These are phyloP conservation scores for Chaetothyriales sp. DNA, from an alignment of 2,329 filamentous ascomycete genomes.

Conservation along the genomic window DNA sequence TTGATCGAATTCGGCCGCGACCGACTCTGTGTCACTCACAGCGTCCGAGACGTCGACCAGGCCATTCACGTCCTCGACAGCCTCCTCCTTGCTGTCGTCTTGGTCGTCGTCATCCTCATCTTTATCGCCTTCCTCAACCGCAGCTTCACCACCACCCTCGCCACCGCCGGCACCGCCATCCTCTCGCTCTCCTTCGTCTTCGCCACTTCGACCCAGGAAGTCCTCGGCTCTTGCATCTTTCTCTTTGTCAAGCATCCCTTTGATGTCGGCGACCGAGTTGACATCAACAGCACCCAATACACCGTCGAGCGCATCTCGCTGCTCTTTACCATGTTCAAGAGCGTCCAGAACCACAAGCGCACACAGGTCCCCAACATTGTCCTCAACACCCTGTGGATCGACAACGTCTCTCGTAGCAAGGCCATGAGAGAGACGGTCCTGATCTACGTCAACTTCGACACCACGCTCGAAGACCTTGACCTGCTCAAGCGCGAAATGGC, in stretches of 20 bases:
- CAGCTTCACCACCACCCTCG: conserved; percentile 70
- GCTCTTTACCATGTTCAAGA: conserved; percentile 81
- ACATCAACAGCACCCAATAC: conserved; percentile 56
- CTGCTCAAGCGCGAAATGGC: conserved; percentile 73
- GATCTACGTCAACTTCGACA: conserved; percentile 72
- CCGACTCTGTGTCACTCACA: conserved; percentile 75
- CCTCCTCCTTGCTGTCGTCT: conserved; percentile 66
- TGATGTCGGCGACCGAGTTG: conserved; percentile 88
- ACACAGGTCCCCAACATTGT: conserved; percentile 79
- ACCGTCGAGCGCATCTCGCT: conserved; percentile 89
- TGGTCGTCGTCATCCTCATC: conserved; percentile 68
- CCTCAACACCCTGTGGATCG: conserved; percentile 84
- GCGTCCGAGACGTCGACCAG: conserved; percentile 95
- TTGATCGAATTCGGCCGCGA: conserved; percentile 72
- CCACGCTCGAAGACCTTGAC: conserved; percentile 78
- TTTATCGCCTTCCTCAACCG: conserved; percentile 84
- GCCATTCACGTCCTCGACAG: conserved; percentile 84
- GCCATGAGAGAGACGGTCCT: conserved; percentile 79
- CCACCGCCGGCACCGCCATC: conserved; percentile 80
- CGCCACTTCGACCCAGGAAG: conserved; percentile 78
- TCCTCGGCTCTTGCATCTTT: conserved; percentile 97
- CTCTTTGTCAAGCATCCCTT: conserved; percentile 97
- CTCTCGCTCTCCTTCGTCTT: conserved; percentile 97
- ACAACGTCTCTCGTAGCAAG: conserved; percentile 82
- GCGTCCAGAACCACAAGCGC: conserved; percentile 67